These are phyloP conservation scores for Maudiozyma turicensis DNA, from an alignment of 805 yeast species.

Conservation along the genomic window DNA sequence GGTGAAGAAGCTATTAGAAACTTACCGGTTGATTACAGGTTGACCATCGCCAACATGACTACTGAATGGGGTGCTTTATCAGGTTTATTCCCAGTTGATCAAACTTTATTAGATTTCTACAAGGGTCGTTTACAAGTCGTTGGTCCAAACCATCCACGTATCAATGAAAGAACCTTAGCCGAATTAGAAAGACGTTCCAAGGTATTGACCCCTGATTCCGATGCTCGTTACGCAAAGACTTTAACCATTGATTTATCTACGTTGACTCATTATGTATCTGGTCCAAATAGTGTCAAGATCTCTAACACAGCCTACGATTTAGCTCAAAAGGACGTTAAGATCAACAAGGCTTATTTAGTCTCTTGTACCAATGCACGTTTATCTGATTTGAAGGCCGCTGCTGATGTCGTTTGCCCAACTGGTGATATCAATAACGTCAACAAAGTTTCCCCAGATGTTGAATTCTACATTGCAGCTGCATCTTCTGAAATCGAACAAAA, in stretches of 20 bases:
- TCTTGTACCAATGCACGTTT: constrained; percentile 95
- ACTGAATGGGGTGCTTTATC: constrained; percentile 98
- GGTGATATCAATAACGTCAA: constrained; percentile 29
- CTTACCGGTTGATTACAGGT: constrained; percentile 69
- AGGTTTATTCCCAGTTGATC: constrained; percentile 95
- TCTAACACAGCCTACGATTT: constrained; percentile 70
- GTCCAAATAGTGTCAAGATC: constrained; percentile 95
- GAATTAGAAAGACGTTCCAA: constrained; percentile 15
- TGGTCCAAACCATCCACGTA: constrained; percentile 75
- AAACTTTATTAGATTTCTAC: constrained; percentile 69
- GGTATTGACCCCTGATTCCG: constrained; percentile 46
- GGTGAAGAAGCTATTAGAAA: constrained; percentile 71
- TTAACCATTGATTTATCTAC: constrained; percentile 71
- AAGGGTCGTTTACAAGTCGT: constrained; percentile 41
- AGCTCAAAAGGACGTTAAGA: constrained; percentile 59
- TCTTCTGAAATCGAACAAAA: constrained; percentile 87
- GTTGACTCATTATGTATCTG: constrained; percentile 81
- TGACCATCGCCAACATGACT: constrained; percentile 95
- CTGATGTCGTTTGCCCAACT: constrained; percentile 55
- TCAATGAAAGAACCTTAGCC: constrained; percentile 53
- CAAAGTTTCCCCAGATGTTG: constrained; percentile 81
- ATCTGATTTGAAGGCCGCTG: constrained; percentile 90
- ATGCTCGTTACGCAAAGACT: constrained; percentile 83
- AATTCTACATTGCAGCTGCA: constrained; percentile 96
- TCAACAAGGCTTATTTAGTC: constrained; percentile 93